Conservation (phyloP, 805 yeast species). For the Hanseniaspora jakobsenii region DNA sequence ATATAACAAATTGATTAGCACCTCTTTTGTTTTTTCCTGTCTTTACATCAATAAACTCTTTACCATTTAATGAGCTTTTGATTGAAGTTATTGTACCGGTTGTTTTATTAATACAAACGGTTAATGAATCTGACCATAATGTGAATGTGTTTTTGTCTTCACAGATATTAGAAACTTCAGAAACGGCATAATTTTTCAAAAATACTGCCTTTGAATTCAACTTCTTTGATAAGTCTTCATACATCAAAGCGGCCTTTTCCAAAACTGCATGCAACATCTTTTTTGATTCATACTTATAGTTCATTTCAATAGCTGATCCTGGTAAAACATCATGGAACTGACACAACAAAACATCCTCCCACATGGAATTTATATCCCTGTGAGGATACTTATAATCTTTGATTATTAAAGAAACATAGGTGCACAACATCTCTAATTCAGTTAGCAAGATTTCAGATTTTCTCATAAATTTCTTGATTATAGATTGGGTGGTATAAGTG, state of each 20-base stretch:
- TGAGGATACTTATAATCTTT: conserved; percentile 60
- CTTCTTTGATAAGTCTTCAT: conserved; percentile 38
- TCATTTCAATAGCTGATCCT: conserved; percentile 90
- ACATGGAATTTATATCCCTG: conserved; percentile 50
- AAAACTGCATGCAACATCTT: conserved; percentile 58
- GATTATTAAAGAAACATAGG: conserved; percentile 47
- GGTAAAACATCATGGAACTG: conserved; percentile 98
- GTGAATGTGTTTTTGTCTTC: conserved; percentile 33
- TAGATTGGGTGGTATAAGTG: conserved; percentile 89
- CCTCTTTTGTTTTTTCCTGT: conserved; percentile 45
- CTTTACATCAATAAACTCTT: conserved; percentile 53
- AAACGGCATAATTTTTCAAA: conserved; percentile 23
- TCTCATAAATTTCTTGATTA: conserved; percentile 71
- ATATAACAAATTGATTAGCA: conserved; percentile 71
- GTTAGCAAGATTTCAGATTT: conserved; percentile 62
- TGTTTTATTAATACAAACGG: conserved; percentile 40
- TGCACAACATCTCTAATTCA: conserved; percentile 75
- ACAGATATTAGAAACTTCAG: not conserved
- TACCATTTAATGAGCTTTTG: conserved; percentile 37
- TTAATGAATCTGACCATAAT: conserved; percentile 50
- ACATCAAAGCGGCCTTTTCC: conserved; percentile 40
- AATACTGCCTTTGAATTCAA: conserved; percentile 31
- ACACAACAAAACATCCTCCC: conserved; percentile 83
- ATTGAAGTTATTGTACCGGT: conserved; percentile 57
- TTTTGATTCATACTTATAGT: conserved; percentile 75